These are phyloP conservation scores for Chlorella sp. DNA, from an alignment of 139 green algal genomes.

Conservation along the genomic window DNA sequence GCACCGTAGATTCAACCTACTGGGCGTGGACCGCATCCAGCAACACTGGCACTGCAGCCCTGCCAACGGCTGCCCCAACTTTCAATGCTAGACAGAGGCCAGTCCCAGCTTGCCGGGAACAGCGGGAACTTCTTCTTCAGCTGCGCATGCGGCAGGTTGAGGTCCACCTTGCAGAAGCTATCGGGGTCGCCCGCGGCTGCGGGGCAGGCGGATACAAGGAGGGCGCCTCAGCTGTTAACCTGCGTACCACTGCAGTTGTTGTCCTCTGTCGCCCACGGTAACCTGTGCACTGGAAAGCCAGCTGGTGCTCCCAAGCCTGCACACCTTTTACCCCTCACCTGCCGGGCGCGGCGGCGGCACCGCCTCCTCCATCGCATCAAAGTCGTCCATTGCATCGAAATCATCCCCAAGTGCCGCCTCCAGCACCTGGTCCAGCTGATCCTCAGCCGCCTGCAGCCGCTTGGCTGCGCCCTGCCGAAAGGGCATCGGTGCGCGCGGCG, in stretches of 20 bases:
- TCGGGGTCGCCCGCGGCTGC: slow-evolving; percentile 34
- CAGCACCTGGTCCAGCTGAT: slow-evolving; percentile 48
- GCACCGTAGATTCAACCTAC: not conserved
- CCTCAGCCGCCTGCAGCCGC: slow-evolving; percentile 43
- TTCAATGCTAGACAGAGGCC: too few species aligned
- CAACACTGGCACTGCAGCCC: too few species aligned
- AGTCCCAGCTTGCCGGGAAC: slow-evolving; percentile 74
- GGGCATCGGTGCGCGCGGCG: too few species aligned
- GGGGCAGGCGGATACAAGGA: not conserved
- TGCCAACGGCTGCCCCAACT: too few species aligned
- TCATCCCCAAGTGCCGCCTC: slow-evolving; percentile 42
- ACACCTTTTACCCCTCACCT: not conserved
- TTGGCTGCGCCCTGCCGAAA: slow-evolving; percentile 32
- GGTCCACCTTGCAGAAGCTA: slow-evolving; percentile 68
- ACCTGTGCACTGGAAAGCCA: not conserved
- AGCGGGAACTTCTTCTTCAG: slow-evolving; percentile 53
- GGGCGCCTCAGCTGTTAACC: too few species aligned
- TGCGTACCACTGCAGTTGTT: too few species aligned
- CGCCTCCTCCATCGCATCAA: slow-evolving; percentile 32
- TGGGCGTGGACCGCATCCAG: too few species aligned
- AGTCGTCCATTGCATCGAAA: slow-evolving; percentile 36
- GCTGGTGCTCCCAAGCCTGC: not conserved
- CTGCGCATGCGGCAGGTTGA: slow-evolving; percentile 40
- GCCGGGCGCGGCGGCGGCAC: not conserved
- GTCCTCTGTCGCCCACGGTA: too few species aligned